phyloP scores from a whole-genome alignment of 2,329 filamentous ascomycete genomes.

The Colletotrichum australisinense region DNA sequence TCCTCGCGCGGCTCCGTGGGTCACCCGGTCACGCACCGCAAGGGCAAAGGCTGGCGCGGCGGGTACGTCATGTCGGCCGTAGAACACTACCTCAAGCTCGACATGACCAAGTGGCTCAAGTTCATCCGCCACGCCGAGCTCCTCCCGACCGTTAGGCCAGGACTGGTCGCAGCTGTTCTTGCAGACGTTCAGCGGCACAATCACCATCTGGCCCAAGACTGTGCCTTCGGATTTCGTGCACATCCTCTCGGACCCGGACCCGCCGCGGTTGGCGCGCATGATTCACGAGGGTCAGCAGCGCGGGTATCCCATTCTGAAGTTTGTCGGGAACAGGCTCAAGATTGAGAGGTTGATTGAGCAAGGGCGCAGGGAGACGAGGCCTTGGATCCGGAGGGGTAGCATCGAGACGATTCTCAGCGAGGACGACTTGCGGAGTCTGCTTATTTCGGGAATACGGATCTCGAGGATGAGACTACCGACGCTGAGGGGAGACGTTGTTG shows the following conservation, averaged over 20 bases:
- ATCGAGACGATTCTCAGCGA: slow-evolving; percentile 72
- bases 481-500: slow-evolving; percentile 42
- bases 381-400: slow-evolving; percentile 59
- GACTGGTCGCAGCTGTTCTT: slow-evolving; percentile 98
- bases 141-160: slow-evolving; percentile 85
- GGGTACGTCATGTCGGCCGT: slow-evolving; percentile 92
- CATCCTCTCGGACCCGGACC: slow-evolving; percentile 86
- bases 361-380: slow-evolving; percentile 65
- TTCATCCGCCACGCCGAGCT: slow-evolving; percentile 93
- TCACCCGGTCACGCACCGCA: slow-evolving; percentile 91
- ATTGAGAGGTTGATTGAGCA: slow-evolving; percentile 78
- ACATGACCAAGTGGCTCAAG: slow-evolving; percentile 97
- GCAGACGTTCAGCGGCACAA: slow-evolving; percentile 92
- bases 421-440: slow-evolving; percentile 65
- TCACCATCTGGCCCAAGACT: slow-evolving; percentile 95
- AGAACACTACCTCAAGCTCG: slow-evolving; percentile 95
- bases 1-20: slow-evolving; percentile 92
- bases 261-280: slow-evolving; percentile 84
- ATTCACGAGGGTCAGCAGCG: slow-evolving; percentile 90
- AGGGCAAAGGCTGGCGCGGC: slow-evolving; percentile 93
- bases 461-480: slow-evolving; percentile 38
- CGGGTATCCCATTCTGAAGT: slow-evolving; percentile 91
- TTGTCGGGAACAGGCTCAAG: slow-evolving; percentile 87
- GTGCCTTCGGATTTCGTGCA: slow-evolving; percentile 82
- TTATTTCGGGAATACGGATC: slow-evolving; percentile 44